These are phyloP conservation scores for Lachnellula subtilissima DNA, from an alignment of 2,329 filamentous ascomycete genomes.

Conservation along the genomic window DNA sequence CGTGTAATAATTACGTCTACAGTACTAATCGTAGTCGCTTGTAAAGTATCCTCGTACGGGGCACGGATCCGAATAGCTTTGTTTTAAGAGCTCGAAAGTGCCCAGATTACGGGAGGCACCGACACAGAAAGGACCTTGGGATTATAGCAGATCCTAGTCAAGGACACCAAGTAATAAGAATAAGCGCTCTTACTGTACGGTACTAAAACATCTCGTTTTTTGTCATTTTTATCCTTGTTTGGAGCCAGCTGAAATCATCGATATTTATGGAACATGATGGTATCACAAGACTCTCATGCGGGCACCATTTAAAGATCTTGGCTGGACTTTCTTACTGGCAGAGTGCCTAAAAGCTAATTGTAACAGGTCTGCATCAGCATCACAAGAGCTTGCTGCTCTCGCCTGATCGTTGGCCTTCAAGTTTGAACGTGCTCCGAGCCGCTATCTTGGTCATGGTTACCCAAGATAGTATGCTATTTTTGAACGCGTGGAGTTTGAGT, in stretches of 20 bases:
- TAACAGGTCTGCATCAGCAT: background rate
- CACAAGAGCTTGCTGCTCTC: background rate
- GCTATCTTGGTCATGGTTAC: conserved; percentile 5
- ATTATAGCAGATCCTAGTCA: too few relatives aligned
- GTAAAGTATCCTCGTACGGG: background rate
- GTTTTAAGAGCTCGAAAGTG: too few relatives aligned
- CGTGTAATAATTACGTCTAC: background rate
- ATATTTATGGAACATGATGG: conserved; percentile 1
- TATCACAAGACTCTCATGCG: conserved; percentile 1
- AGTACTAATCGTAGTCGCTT: background rate
- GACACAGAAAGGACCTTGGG: too few relatives aligned
- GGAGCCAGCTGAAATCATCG: background rate
- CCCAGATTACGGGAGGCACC: too few relatives aligned
- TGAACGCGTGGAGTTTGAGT: background rate
- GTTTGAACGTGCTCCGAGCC: background rate
- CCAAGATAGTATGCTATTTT: background rate
- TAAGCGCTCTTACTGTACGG: background rate
- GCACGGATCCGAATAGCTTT: too few relatives aligned
- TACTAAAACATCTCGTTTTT: background rate
- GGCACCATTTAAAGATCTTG: background rate
- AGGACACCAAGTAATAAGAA: background rate
- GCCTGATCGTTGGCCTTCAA: background rate
- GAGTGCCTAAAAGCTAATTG: background rate
- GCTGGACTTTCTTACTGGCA: background rate
- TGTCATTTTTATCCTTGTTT: too few relatives aligned